Percentiles rank a stretch among this genome's conserved stretches.
phyloP scores from a whole-genome alignment of 306 rosid genomes.

The Echinosophora koreensis region DNA sequence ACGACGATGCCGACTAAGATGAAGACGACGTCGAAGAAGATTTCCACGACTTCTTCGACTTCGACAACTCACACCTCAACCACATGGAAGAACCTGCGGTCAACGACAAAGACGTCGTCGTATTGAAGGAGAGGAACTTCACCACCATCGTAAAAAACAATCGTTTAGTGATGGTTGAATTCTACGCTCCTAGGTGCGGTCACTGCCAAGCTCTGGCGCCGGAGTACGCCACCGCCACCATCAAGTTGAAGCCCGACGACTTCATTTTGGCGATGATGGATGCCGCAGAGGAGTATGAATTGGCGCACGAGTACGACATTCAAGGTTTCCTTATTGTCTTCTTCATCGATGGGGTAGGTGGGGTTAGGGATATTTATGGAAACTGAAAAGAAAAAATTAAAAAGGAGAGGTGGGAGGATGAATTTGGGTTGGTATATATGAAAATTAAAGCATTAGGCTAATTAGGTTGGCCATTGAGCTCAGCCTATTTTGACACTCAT shows the following conservation, averaged over 20 bases:
- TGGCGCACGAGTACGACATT: slow-evolving; percentile 81
- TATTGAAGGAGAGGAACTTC: slow-evolving; percentile 86
- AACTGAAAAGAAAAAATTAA: no score
- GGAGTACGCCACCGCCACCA: slow-evolving; percentile 91
- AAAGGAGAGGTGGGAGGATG: no score
- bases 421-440: no score
- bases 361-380: no score
- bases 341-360: slow-evolving; percentile 71
- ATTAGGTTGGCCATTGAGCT: no score
- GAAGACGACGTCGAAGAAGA: slow-evolving; percentile 59
- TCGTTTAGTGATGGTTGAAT: slow-evolving; percentile 83
- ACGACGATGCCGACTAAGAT: slow-evolving; percentile 47
- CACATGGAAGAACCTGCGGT: slow-evolving; percentile 64
- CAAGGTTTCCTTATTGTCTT: slow-evolving; percentile 87
- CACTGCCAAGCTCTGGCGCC: slow-evolving; percentile 93
- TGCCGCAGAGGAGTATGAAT: slow-evolving; percentile 82
- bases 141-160: slow-evolving; percentile 71
- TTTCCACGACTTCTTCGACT: slow-evolving; percentile 66
- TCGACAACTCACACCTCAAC: slow-evolving; percentile 58
- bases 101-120: slow-evolving; percentile 86
- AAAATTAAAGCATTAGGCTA: no score
- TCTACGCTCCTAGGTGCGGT: slow-evolving; percentile 98
- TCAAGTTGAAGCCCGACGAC: slow-evolving; percentile 73
- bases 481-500: no score
- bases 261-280: slow-evolving; percentile 88